phyloP scores from a whole-genome alignment of 768 basidiomycete genomes.

The Leccinum ochraceum region DNA sequence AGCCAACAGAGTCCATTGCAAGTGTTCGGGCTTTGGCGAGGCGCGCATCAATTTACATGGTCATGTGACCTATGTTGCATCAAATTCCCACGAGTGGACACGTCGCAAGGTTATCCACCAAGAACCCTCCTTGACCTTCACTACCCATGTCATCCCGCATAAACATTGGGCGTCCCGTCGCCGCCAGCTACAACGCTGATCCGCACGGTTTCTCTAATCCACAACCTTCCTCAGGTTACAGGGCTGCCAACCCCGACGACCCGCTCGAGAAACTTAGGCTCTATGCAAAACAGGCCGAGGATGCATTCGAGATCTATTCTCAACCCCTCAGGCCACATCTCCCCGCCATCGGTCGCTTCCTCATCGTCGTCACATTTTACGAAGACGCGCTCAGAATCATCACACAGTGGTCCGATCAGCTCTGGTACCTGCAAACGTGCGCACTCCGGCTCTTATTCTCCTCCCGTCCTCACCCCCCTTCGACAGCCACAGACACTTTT shows the following conservation, averaged over 20 bases:
- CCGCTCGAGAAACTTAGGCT: slow-evolving; percentile 76
- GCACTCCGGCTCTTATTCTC: slow-evolving; percentile 31
- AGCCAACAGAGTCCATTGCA: slow-evolving; percentile 13
- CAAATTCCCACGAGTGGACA: slow-evolving; percentile 31
- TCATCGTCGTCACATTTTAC: slow-evolving; percentile 97
- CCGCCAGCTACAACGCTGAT: slow-evolving; percentile 61
- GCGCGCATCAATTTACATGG: neutral
- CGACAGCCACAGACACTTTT: slow-evolving; percentile 88
- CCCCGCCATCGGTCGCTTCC: slow-evolving; percentile 91
- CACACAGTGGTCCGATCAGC: slow-evolving; percentile 95
- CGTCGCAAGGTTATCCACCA: slow-evolving; percentile 15
- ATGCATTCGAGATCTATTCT: slow-evolving; percentile 88
- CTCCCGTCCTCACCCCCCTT: slow-evolving; percentile 8
- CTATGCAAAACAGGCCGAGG: slow-evolving; percentile 79
- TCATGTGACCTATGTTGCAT: slow-evolving; percentile 23
- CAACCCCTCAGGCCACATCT: slow-evolving; percentile 93
- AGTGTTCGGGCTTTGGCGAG: neutral
- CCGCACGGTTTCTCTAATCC: slow-evolving; percentile 82
- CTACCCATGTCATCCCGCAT: slow-evolving; percentile 75
- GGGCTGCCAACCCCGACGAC: slow-evolving; percentile 79
- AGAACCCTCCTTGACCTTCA: slow-evolving; percentile 5
- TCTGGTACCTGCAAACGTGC: slow-evolving; percentile 97
- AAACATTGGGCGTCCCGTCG: slow-evolving; percentile 73
- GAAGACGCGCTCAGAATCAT: slow-evolving; percentile 94
- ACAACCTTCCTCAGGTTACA: slow-evolving; percentile 67